Percentiles rank a stretch among this genome's conserved stretches.
These are phyloP conservation scores for Monosporozyma unispora DNA, from an alignment of 805 yeast genomes.

Conservation along the genomic window DNA sequence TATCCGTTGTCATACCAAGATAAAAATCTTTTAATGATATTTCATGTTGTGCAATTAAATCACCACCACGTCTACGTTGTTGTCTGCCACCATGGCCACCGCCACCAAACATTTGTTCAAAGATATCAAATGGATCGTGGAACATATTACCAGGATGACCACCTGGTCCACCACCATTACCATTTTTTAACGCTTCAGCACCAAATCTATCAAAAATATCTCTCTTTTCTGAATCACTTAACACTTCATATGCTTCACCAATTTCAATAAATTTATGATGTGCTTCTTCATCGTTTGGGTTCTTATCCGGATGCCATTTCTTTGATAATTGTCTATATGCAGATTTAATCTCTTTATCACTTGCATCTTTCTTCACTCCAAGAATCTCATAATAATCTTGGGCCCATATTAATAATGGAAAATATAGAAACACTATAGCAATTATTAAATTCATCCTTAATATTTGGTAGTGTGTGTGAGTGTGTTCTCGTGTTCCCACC, in stretches of 20 bases:
- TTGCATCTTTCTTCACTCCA: constrained; percentile 61
- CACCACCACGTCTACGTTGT: constrained; percentile 48
- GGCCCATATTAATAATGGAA: constrained; percentile 18
- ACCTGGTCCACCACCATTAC: constrained; percentile 48
- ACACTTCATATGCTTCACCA: constrained; percentile 87
- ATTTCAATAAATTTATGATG: constrained; percentile 81
- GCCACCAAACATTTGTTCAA: constrained; percentile 30
- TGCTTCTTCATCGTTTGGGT: constrained; percentile 72
- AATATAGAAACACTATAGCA: neutral
- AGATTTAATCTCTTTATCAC: constrained; percentile 71
- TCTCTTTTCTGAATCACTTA: constrained; percentile 63
- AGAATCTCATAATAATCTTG: constrained; percentile 52
- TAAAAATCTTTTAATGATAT: constrained; percentile 59
- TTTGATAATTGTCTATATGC: constrained; percentile 78
- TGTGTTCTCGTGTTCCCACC: too few relatives aligned
- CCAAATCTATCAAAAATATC: constrained; percentile 68
- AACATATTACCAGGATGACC: constrained; percentile 30
- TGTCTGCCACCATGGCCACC: constrained; percentile 27
- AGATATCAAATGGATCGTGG: constrained; percentile 31
- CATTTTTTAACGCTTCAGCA: constrained; percentile 57
- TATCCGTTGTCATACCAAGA: constrained; percentile 54
- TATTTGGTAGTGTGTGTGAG: too few relatives aligned
- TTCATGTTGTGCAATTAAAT: constrained; percentile 47
- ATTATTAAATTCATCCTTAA: neutral
- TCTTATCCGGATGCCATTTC: constrained; percentile 92